Evolutionary conservation across 495 filamentous ascomycete genomes (phyloP), one percentile per base, ranked within the genome.

Genomic region (Penicillium malachiteum): DNA sequence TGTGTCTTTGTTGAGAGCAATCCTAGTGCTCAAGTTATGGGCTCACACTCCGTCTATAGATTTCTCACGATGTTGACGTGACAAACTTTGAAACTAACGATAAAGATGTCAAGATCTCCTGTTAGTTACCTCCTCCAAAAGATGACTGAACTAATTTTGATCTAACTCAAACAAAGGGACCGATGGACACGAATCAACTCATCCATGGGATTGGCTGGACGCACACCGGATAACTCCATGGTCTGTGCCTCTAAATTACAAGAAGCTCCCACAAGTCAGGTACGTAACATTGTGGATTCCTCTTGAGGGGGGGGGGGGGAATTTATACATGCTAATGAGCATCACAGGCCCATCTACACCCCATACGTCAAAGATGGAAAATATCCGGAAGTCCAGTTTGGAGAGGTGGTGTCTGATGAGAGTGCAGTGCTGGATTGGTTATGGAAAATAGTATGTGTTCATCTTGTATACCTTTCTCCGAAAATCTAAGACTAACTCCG

Each of bases 381-480:
- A 9, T 70, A 60, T 12, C 88, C 88, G 0, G 75, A 71, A 4
- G 78, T 90, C 2, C 46, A 68, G 2, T 91, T 84, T 61, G 62
- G 77, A 5, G 68, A 76, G 1, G 81, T 91, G 30, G 89, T 91
- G 83, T 62, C 67, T 26, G 65, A 70, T 34, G 77, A 82, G 21
- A 32, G 7, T 8, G 43, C 21, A 9, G 69, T 88, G 7, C 70
- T 64, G 14, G 60, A 78, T 30, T 88, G 85, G 82, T 75, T 83
- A 11, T 52, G 71, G 7, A 74, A 81, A 8, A 87, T 92, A 50
- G 87, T 78, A 65, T 68, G 74, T 71, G 1, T 4, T 26, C 4
- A 26, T 26, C 21, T 26, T 1, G 21, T 26, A 26, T 26, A 26
- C 21, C 21, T 26, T 26, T 26, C 21, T 26, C 21, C 4, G 1